phyloP scores from a whole-genome alignment of 2,329 filamentous ascomycete species.

The Ustilaginoidea virens region DNA sequence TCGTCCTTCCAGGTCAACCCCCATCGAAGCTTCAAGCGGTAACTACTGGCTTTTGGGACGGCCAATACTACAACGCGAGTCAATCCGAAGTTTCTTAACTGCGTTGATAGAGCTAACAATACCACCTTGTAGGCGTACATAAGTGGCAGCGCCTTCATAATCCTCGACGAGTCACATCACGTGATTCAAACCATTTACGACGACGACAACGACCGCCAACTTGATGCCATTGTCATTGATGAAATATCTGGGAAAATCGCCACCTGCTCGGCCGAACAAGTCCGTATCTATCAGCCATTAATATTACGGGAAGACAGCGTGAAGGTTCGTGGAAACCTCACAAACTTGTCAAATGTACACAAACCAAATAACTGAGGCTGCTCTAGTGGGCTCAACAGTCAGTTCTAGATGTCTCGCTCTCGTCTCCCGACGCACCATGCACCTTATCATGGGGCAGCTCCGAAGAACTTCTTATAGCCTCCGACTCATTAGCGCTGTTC shows the following conservation, averaged over 20 bases:
- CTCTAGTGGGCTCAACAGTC: slow-evolving; percentile 49
- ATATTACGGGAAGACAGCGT: slow-evolving; percentile 53
- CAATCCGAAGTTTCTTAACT: neutral
- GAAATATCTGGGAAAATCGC: slow-evolving; percentile 76
- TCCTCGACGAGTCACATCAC: slow-evolving; percentile 58
- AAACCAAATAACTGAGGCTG: neutral
- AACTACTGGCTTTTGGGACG: slow-evolving; percentile 58
- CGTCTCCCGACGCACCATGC: slow-evolving; percentile 19
- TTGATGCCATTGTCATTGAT: slow-evolving; percentile 70
- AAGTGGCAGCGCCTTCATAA: slow-evolving; percentile 72
- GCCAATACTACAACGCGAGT: slow-evolving; percentile 55
- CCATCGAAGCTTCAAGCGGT: slow-evolving; percentile 64
- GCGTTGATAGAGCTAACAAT: slow-evolving; percentile 3
- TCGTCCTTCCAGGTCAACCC: slow-evolving; percentile 66
- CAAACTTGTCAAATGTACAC: neutral
- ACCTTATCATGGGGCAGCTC: slow-evolving; percentile 72
- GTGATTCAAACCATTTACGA: slow-evolving; percentile 87
- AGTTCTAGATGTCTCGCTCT: slow-evolving; percentile 31
- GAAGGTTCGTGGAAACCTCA: slow-evolving; percentile 37
- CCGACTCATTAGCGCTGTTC: slow-evolving; percentile 55
- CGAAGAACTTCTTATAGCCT: slow-evolving; percentile 72
- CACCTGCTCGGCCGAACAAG: slow-evolving; percentile 46
- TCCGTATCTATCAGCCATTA: slow-evolving; percentile 68
- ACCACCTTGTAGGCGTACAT: slow-evolving; percentile 67
- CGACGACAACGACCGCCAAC: slow-evolving; percentile 44